Base-by-base conservation (phyloP, 306 rosid species). In the Ochetophila trinervis region DNA sequence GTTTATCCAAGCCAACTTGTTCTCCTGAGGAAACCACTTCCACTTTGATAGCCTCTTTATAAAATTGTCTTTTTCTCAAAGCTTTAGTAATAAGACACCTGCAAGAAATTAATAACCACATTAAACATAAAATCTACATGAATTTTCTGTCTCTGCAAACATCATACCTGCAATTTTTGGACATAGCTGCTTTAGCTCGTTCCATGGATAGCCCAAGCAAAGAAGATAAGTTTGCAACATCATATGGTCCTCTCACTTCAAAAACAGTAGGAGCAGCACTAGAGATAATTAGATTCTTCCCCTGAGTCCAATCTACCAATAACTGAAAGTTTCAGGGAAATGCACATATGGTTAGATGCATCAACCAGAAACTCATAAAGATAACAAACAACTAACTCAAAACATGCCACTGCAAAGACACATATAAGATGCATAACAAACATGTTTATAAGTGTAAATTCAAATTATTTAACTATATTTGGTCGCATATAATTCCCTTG, bases 161-260 rank as follows among this genome's bases (percentile, higher is more conserved):
- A 32, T 35, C 88, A 45, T 83, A 93, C 91, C 97, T 90, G 78
- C 97, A 87, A 61, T 90, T 90, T 80, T 82, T 90, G 36, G 97
- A 93, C 57, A 84, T 63, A 62, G 97, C 88, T 48, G 77, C 90
- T 80, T 90, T 90, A 63, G 97, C 99, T 55, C 73, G 78, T 74
- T 90, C 91, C 75, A 73, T 76, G 52, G 90, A 83, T 22, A 87
- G 84, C 71, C 96, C 94, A 36, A 93, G 83, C 80, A 93, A 65
- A 62, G 79, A 86, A 47, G 85, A 81, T 69, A 93, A 75, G 68
- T 93, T 93, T 14, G 91, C 88, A 73, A 88, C 97, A 71, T 93
- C 99, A 74, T 82, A 78, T 17, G 99, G 95, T 49, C 99, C 99
- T 75, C 97, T 84, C 48, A 93, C 72, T 68, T 79, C 94, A 86